Base-by-base conservation (phyloP, 306 rosid genomes). In the Acacia acuminata region DNA sequence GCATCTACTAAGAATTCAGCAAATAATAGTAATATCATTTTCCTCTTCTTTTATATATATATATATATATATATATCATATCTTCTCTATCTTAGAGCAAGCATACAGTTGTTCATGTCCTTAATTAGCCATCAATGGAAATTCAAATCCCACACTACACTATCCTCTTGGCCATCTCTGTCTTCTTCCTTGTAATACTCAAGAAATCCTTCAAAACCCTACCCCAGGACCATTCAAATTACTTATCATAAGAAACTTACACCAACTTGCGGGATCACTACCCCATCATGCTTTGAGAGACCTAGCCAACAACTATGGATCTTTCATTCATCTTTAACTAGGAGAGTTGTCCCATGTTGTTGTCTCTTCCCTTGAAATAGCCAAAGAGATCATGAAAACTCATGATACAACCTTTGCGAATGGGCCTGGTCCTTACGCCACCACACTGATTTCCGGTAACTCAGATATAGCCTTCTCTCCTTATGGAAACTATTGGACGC, bases 221-320 rank as follows among this genome's bases (percentile, higher is more conserved):
- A 5, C 80, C 70, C 80, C 80, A 64, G 70, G 80, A 3, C 84
- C 84, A 10, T 4, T 56, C 24, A 75, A 81, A 53, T 53, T 75
- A 16, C 80, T 80, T 24, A 40, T 81, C 11, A 50, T 75, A 9
- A 80, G 84, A 0, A 74, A 81, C 68, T 14, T 81, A 17, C 84
- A 69, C 42, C 79, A 77, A 38, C 17, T 81, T 55, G 14, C 19
- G 7, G 64, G 73, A 11, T 10, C 25, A 68, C 27, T 38, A 4
- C 73, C 73, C 15, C 27, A 68, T 36, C 73, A 2, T 22, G 5
- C 73, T 7, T 1, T 38, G 47, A 68, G 73, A 68, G 73, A 68
- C 27, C 30, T 85, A 36, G 80, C 80, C 40, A 65, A 45, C 19
- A 73, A 77, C 7, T 42, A 85, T 77, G 88, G 88, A 1, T 65